These are phyloP conservation scores for Neonectria ditissima DNA, from an alignment of 2,329 filamentous ascomycete species.

Conservation along the genomic window DNA sequence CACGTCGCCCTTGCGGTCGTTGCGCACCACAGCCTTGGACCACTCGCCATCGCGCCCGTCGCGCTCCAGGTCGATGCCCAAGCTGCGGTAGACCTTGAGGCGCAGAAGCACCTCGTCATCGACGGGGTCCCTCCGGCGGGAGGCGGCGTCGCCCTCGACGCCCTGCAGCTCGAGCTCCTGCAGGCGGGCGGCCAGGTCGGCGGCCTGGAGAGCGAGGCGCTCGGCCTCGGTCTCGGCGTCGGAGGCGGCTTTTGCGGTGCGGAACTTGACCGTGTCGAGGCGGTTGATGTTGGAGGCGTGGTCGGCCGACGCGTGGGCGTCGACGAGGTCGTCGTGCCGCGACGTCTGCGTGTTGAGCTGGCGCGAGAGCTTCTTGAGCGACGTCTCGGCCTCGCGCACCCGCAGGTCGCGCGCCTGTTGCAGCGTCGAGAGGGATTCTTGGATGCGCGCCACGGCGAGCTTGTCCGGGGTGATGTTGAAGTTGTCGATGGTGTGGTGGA, in stretches of 20 bases:
- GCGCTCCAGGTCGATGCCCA: constrained; percentile 89
- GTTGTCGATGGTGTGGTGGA: constrained; percentile 90
- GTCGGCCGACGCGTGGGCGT: constrained; percentile 79
- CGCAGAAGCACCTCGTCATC: constrained; percentile 78
- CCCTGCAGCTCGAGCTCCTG: constrained; percentile 89
- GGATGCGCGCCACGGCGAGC: constrained; percentile 82
- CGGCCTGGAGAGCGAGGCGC: constrained; percentile 82
- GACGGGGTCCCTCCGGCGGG: constrained; percentile 57
- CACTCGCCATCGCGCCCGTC: constrained; percentile 83
- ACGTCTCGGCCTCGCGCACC: constrained; percentile 74
- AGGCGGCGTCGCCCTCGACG: constrained; percentile 72
- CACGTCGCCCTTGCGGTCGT: constrained; percentile 88
- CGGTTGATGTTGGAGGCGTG: constrained; percentile 88
- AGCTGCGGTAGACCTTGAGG: constrained; percentile 88
- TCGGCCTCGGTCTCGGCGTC: constrained; percentile 97
- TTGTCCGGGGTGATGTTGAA: constrained; percentile 96
- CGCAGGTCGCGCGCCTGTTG: constrained; percentile 84
- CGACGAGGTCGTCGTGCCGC: constrained; percentile 81
- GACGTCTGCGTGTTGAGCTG: constrained; percentile 79
- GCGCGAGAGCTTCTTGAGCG: constrained; percentile 79
- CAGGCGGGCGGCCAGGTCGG: constrained; percentile 78
- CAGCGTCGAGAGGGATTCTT: constrained; percentile 85
- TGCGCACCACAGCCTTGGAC: constrained; percentile 85
- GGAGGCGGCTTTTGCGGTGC: constrained; percentile 88
- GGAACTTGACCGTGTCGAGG: constrained; percentile 94